A percentile compares a stretch with the other conserved stretches of the same genome.
phyloP scores from a whole-genome alignment of 1,139 yeast genomes.

The Saccharomyces uvarum region DNA sequence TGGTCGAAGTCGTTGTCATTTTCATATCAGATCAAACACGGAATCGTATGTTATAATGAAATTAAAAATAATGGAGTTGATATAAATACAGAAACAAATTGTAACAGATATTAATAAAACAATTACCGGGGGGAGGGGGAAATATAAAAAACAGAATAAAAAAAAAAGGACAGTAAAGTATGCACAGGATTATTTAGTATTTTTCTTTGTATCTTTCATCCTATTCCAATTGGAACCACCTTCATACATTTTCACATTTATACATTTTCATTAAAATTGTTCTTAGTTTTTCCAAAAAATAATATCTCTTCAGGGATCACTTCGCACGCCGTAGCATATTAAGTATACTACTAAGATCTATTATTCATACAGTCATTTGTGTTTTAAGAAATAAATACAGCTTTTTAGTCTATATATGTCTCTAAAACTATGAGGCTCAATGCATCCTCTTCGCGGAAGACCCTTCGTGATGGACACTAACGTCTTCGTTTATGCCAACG shows the following conservation, averaged over 20 bases:
- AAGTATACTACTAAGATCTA: neutral
- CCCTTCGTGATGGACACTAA: neutral
- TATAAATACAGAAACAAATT: neutral
- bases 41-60: neutral
- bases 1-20: neutral
- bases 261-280: neutral
- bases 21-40: neutral
- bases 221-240: too few relatives aligned
- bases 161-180: neutral
- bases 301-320: neutral
- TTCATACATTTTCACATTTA: neutral
- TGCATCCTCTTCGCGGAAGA: neutral
- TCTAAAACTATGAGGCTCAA: neutral
- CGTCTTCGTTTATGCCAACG: neutral
- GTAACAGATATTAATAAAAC: neutral
- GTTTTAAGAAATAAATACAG: neutral
- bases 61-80: neutral
- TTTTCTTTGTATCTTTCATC: neutral
- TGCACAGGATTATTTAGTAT: neutral
- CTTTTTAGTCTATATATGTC: neutral
- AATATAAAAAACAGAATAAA: neutral
- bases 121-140: neutral
- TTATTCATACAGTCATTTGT: neutral
- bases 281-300: neutral
- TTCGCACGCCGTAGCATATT: neutral